A percentile compares a stretch with the other conserved stretches of the same genome.
phyloP scores from a whole-genome alignment of 2,329 filamentous ascomycete species.

The Fusarium penzigii region DNA sequence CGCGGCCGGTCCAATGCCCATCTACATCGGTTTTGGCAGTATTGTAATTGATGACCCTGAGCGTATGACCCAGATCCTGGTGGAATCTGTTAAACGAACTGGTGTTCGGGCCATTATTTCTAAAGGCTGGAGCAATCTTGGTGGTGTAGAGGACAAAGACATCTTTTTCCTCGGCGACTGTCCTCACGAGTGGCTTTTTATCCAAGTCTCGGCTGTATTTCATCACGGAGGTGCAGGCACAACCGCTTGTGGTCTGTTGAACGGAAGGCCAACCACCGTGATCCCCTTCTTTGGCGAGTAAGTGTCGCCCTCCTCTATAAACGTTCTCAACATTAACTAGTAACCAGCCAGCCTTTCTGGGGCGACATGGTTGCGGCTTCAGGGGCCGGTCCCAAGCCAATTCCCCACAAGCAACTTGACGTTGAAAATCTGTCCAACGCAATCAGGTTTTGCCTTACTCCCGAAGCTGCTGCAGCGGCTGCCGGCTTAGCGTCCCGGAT shows the following conservation, averaged over 20 bases:
- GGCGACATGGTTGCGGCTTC: slow-evolving; percentile 71
- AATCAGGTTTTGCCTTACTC: slow-evolving; percentile 58
- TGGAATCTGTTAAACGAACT: slow-evolving; percentile 61
- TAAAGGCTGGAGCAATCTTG: slow-evolving; percentile 71
- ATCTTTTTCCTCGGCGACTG: slow-evolving; percentile 70
- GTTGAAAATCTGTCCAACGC: slow-evolving; percentile 64
- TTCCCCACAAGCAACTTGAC: slow-evolving; percentile 67
- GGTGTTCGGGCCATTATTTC: slow-evolving; percentile 68
- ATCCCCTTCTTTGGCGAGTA: slow-evolving; percentile 80
- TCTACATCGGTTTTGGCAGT: slow-evolving; percentile 74
- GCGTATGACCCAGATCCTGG: slow-evolving; percentile 64
- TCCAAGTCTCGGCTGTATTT: slow-evolving; percentile 74
- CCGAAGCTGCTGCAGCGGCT: slow-evolving; percentile 56
- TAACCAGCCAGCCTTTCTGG: slow-evolving; percentile 68
- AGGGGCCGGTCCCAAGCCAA: slow-evolving; percentile 68
- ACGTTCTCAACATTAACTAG: background rate
- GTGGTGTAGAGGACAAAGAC: slow-evolving; percentile 57
- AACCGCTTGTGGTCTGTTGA: slow-evolving; percentile 76
- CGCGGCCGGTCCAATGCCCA: slow-evolving; percentile 55
- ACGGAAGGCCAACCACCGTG: slow-evolving; percentile 75
- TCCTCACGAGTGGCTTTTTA: slow-evolving; percentile 82
- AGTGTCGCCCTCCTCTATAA: background rate
- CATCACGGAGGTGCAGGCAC: slow-evolving; percentile 89
- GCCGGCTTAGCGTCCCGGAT: slow-evolving; percentile 62
- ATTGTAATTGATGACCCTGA: slow-evolving; percentile 72